Percentiles rank a stretch among this genome's conserved stretches.
Evolutionary conservation across 2,329 filamentous ascomycete genomes (phyloP).

Genomic region (Apiospora pterosperma): DNA sequence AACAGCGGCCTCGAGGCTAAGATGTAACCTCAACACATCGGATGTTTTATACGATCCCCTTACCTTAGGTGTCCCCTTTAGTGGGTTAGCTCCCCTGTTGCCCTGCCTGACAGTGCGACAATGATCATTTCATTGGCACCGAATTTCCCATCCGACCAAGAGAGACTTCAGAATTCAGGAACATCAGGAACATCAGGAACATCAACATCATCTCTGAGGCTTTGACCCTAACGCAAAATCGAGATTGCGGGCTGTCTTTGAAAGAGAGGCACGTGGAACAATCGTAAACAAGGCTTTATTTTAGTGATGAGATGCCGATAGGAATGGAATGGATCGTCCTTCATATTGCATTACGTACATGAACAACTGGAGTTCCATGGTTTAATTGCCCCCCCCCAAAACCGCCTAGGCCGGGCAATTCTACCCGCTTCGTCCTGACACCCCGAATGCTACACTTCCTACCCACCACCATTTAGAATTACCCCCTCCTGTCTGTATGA

Average conservation of each 20-base stretch:
- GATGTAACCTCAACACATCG: not conserved
- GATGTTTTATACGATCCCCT: not conserved
- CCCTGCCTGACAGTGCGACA: not conserved
- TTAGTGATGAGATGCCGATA: not conserved
- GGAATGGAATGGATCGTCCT: not conserved
- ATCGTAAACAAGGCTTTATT: not conserved
- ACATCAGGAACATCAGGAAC: not conserved
- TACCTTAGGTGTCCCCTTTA: not conserved
- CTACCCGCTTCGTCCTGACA: not conserved
- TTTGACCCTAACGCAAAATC: not conserved
- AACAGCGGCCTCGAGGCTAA: not conserved
- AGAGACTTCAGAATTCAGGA: not conserved
- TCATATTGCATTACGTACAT: not conserved
- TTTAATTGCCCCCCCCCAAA: not conserved
- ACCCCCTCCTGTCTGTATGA: not conserved
- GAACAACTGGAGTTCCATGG: not conserved
- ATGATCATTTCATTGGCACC: not conserved
- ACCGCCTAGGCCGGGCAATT: not conserved
- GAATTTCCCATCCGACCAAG: not conserved
- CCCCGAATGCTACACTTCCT: not conserved
- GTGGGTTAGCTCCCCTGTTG: not conserved
- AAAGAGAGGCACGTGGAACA: not conserved
- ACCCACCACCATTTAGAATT: not conserved
- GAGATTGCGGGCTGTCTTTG: not conserved
- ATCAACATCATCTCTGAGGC: not conserved